Conservation (phyloP, 371 early-diverging fungal genomes). For the Actinomortierella ambigua region DNA sequence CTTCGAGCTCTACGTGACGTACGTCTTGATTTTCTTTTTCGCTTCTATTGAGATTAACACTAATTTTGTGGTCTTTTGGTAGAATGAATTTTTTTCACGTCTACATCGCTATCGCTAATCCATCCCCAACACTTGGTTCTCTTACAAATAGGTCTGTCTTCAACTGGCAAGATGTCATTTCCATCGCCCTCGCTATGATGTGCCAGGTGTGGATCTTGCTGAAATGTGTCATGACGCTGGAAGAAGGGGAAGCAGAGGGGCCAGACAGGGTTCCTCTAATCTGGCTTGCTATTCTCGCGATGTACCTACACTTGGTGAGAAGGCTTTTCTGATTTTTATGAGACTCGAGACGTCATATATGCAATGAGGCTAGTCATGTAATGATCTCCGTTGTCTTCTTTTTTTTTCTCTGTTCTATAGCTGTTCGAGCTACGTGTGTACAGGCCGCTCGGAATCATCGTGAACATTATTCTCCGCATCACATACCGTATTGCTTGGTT, state of each 20-base stretch:
- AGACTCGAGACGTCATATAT: too few relatives aligned
- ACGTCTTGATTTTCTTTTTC: too few relatives aligned
- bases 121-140: background rate
- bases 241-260: background rate
- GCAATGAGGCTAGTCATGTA: too few relatives aligned
- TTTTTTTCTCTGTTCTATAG: constrained; percentile 5
- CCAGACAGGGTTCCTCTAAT: constrained; percentile 30
- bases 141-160: background rate
- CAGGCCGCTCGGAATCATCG: constrained; percentile 34
- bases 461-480: constrained; percentile 38
- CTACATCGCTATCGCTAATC: too few relatives aligned
- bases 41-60: too few relatives aligned
- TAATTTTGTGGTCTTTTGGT: too few relatives aligned
- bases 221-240: too few relatives aligned
- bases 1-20: constrained; percentile 16
- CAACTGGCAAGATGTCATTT: too few relatives aligned
- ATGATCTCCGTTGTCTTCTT: too few relatives aligned
- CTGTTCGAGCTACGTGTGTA: constrained; percentile 34
- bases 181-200: too few relatives aligned
- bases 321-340: background rate
- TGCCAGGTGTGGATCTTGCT: too few relatives aligned
- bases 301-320: constrained; percentile 42
- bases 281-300: constrained; percentile 28
- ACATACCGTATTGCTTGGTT: constrained; percentile 36
- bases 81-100: too few relatives aligned